Base-by-base conservation (phyloP, 257 asterid genomes). In the Rubia yunnanensis region DNA sequence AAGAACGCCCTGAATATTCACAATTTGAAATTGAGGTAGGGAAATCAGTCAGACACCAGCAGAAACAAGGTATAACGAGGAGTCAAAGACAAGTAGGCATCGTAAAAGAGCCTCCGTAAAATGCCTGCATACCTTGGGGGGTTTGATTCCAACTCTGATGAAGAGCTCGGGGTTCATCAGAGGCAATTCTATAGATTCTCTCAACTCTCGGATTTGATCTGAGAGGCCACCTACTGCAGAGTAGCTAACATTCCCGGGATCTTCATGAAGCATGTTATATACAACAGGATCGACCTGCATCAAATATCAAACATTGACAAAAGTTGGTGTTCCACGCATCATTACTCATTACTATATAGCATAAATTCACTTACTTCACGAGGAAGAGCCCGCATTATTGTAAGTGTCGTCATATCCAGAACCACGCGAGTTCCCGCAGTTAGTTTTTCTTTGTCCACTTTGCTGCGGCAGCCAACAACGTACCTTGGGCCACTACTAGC, bases 401-500 rank as follows among this genome's bases (percentile, higher is more conserved):
- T 92, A 60, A 92, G 95, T 6, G 97, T 92, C 32, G 97, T 89
- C 99, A 92, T 92, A 76, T 92, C 99, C 63, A 92, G 96, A 60
- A 89, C 97, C 62, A 89, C 97, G 73, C 97, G 83, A 17, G 99
- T 92, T 73, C 99, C 99, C 8, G 97, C 78, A 61, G 95, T 89
- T 38, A 92, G 85, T 74, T 92, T 92, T 63, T 87, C 97, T 76
- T 92, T 92, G 84, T 89, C 99, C 69, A 92, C 96, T 85, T 92
- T 92, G 76, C 70, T 89, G 73, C 97, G 96, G 70, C 99, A 92
- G 11, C 99, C 99, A 57, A 92, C 99, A 63, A 92, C 99, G 64
- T 91, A 91, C 82, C 98, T 83, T 1, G 98, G 98, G 38, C 98
- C 96, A 30, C 95, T 88, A 84, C 96, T 88, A 23, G 96, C 96